Base-by-base conservation (phyloP, 2,329 filamentous ascomycete genomes). In the Aspergillus costaricaensis region DNA sequence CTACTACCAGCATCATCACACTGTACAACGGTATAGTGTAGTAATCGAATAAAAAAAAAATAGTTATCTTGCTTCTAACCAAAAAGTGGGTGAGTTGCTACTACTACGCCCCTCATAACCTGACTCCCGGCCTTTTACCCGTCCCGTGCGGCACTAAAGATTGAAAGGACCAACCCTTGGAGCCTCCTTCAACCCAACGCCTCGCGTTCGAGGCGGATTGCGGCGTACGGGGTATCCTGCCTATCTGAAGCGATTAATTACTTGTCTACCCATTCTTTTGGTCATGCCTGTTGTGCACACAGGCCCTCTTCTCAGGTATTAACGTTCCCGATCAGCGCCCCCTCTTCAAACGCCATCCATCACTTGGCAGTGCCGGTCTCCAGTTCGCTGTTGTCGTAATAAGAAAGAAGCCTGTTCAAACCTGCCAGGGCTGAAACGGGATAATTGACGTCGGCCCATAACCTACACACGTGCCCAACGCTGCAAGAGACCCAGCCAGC, bases 101-200 rank as follows among this genome's bases (percentile, higher is more conserved):
- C 30, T 14, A 25, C 25, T 25, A 12, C 32, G 32, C 32, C 32
- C 32, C 32, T 36, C 32, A 36, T 36, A 36, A 36, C 32, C 32
- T 36, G 32, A 27, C 32, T 36, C 17, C 41, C 41, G n/a, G 39
- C 39, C 39, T 14, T 36, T 15, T 49, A 50, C 17, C 47, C 47
- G 47, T 50, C 47, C 47, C 47, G 47, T 27, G 25, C 25, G 47
- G 47, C 25, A 30, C 47, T 50, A 32, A 32, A 50, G 47, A 23
- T 30, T 49, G 30, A 32, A 32, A 30, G 25, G 47, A 32, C 47
- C 25, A 19, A 27, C 47, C 47, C 25, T 50, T 50, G 25, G 25
- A 50, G 47, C 25, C 47, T 49, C 47, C 47, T 53, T 53, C 30
- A 53, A 53, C 50, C 32, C 50, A 53, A 53, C 50, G 50, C 50